These are phyloP conservation scores for Tylopilus sp. DNA, from an alignment of 768 basidiomycete species.

Conservation along the genomic window DNA sequence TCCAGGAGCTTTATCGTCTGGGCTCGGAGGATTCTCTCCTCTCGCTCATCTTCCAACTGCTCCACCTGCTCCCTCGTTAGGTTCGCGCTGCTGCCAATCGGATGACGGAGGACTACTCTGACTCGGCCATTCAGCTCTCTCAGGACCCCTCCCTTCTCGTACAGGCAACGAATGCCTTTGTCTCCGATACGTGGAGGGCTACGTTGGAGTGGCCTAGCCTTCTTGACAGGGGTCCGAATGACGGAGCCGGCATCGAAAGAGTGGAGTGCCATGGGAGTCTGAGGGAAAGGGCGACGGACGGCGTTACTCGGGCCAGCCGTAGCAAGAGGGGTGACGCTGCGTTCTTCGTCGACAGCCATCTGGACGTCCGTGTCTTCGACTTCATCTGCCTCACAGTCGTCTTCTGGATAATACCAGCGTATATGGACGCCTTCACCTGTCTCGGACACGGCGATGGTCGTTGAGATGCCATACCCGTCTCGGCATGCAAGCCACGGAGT, in stretches of 20 bases:
- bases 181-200: conserved; percentile 30
- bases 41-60: conserved; percentile 11
- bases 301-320: neutral
- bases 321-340: conserved; percentile 11
- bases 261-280: conserved; percentile 19
- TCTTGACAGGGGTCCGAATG: conserved; percentile 29
- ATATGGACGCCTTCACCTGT: conserved; percentile 21
- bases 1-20: conserved; percentile 18
- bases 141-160: conserved; percentile 11
- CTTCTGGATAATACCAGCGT: conserved; percentile 17
- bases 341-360: conserved; percentile 18
- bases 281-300: conserved; percentile 5
- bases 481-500: conserved; percentile 21
- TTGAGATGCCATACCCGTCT: conserved; percentile 8
- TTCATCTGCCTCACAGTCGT: conserved; percentile 5
- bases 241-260: conserved; percentile 32
- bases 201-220: conserved; percentile 22
- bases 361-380: conserved; percentile 1
- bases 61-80: conserved; percentile 27
- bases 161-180: conserved; percentile 23
- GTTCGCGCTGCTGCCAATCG: conserved; percentile 21
- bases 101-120: conserved; percentile 22
- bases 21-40: conserved; percentile 1
- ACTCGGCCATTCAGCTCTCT: conserved; percentile 10
- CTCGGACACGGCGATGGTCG: conserved; percentile 16